Percentiles rank a stretch among this genome's conserved stretches.
phyloP scores from a whole-genome alignment of 2,329 filamentous ascomycete genomes.

The Trichoderma oligosporum region DNA sequence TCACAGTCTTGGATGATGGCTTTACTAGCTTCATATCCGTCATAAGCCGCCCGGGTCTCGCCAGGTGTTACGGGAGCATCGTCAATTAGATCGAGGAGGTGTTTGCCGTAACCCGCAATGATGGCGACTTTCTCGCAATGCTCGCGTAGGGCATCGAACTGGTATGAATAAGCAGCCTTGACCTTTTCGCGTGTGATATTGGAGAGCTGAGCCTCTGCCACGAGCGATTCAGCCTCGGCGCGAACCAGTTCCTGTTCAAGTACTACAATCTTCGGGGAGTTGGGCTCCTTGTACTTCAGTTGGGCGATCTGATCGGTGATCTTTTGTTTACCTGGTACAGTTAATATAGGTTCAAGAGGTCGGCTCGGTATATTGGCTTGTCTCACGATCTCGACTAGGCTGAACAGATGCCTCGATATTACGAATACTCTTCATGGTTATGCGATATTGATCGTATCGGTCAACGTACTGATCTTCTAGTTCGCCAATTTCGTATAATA shows the following conservation, averaged over 20 bases:
- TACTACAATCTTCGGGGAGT: constrained; percentile 94
- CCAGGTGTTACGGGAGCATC: constrained; percentile 96
- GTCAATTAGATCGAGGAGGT: constrained; percentile 93
- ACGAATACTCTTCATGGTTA: constrained; percentile 98
- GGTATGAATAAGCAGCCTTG: constrained; percentile 96
- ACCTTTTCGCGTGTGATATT: constrained; percentile 99
- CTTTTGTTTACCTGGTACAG: constrained; percentile 83
- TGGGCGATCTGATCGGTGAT: constrained; percentile 98
- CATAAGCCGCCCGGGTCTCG: constrained; percentile 92
- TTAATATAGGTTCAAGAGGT: neutral
- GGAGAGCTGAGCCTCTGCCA: constrained; percentile 94
- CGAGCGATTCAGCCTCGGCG: constrained; percentile 96
- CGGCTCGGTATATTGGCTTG: neutral
- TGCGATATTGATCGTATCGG: constrained; percentile 97
- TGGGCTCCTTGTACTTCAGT: constrained; percentile 99
- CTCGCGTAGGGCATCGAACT: constrained; percentile 95
- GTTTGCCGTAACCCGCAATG: constrained; percentile 96
- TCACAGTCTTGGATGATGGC: constrained; percentile 99
- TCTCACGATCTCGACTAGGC: constrained; percentile 90
- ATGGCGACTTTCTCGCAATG: constrained; percentile 98
- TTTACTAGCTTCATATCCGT: constrained; percentile 97
- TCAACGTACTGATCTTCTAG: constrained; percentile 98
- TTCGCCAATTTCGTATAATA: constrained; percentile 98
- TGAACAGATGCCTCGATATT: constrained; percentile 99
- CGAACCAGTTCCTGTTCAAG: constrained; percentile 98